Conservation (phyloP, 805 yeast species). For the Starmerella ratchasimensis region DNA sequence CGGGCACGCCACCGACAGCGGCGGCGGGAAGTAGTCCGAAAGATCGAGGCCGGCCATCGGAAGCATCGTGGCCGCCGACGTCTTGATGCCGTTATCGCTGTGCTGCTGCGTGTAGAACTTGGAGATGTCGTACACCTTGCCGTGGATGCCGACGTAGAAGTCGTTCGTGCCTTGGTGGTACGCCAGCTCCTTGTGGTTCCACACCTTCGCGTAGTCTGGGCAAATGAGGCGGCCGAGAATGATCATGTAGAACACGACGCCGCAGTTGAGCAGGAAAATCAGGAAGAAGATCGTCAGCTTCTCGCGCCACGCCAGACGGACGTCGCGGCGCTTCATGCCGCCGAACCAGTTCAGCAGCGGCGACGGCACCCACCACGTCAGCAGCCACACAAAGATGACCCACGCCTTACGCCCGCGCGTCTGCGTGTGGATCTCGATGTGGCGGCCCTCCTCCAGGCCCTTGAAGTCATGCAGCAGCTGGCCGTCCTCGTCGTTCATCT, state of each 20-base stretch:
- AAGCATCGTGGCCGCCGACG: slow-evolving; percentile 26
- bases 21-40: slow-evolving; percentile 31
- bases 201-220: slow-evolving; percentile 31
- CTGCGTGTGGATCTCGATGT: slow-evolving; percentile 24
- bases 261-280: slow-evolving; percentile 28
- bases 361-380: slow-evolving; percentile 32
- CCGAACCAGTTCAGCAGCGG: slow-evolving; percentile 26
- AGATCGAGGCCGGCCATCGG: slow-evolving; percentile 30
- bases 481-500: slow-evolving; percentile 16
- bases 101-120: slow-evolving; percentile 31
- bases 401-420: slow-evolving; percentile 26
- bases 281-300: slow-evolving; percentile 28
- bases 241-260: slow-evolving; percentile 32
- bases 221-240: slow-evolving; percentile 29
- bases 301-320: slow-evolving; percentile 34
- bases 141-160: slow-evolving; percentile 30
- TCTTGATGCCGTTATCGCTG: slow-evolving; percentile 28
- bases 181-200: slow-evolving; percentile 28
- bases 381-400: slow-evolving; percentile 30
- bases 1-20: slow-evolving; percentile 30
- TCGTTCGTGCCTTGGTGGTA: slow-evolving; percentile 28
- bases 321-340: slow-evolving; percentile 30
- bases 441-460: slow-evolving; percentile 26
- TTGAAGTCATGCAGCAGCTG: slow-evolving; percentile 19
- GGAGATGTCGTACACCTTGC: slow-evolving; percentile 31